Conservation (phyloP, 257 asterid genomes). For the Striga asiatica region DNA sequence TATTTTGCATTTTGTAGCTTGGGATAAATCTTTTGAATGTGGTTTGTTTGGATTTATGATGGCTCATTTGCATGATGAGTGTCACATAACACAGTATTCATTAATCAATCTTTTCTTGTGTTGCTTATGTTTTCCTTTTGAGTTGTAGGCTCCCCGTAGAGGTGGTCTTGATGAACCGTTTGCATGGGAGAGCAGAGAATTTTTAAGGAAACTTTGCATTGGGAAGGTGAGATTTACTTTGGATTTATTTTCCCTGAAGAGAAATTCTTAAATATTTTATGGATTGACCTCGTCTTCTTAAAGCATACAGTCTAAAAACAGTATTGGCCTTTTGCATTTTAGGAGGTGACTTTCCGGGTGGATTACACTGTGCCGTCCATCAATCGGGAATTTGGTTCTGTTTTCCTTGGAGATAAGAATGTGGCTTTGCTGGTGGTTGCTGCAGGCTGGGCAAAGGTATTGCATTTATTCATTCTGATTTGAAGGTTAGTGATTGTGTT, state of each 20-base stretch:
- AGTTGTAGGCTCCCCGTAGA: conserved; percentile 64
- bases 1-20: not conserved
- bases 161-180: conserved; percentile 86
- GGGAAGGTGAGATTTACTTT: conserved; percentile 58
- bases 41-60: not conserved
- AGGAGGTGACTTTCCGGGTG: conserved; percentile 89
- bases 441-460: conserved; percentile 99
- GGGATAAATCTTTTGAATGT: not conserved
- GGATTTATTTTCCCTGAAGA: not conserved
- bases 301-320: not conserved
- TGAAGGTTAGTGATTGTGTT: not conserved
- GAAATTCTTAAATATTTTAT: not conserved
- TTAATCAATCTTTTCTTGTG: not conserved
- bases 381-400: conserved; percentile 89
- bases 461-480: not conserved
- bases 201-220: conserved; percentile 73
- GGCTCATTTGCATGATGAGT: not conserved
- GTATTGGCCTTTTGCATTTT: conserved; percentile 5
- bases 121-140: conserved; percentile 8
- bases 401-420: conserved; percentile 70
- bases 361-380: conserved; percentile 84
- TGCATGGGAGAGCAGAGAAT: conserved; percentile 97
- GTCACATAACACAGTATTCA: not conserved
- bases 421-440: conserved; percentile 64
- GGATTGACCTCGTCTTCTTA: not conserved